Evolutionary conservation across 2,329 filamentous ascomycete genomes (phyloP), one percentile per base, ranked within the genome.

Genomic region (Arachnomyces sp.): DNA sequence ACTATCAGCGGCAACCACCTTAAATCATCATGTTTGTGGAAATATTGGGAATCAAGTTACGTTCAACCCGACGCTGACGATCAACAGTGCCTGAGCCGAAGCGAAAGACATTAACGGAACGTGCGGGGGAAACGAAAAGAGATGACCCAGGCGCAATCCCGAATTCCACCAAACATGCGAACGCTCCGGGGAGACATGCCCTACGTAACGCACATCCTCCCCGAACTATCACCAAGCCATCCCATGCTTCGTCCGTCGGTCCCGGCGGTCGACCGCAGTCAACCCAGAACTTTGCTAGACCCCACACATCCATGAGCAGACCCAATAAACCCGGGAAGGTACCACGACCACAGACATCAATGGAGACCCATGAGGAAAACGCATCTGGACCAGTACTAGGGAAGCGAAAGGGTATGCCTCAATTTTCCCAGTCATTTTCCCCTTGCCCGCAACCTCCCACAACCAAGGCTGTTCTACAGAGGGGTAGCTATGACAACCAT

Each of bases 191-290:
- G 21, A 25, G 9, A 25, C 52, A 60, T 25, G 61, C 62, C 8
- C 55, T 63, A 39, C 55, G 56, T 7, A 55, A 65, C 4, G 62
- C 68, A 5, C 66, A 70, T 18, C 60, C 65, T 13, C 64, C 64
- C 28, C 68, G 69, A 48, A 59, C 65, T 42, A 60, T 56, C 35
- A 63, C 66, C 36, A 64, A 66, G 39, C 70, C 64, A 46, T 69
- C 66, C 45, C 78, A 80, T 46, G 69, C 74, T 11, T 75, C 70
- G 45, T 82, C 75, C 51, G 59, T 78, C 18, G 77, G 79, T 1
- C 68, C 72, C 9, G 70, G 68, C 11, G 50, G 59, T 13, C 72
- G 77, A 47, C 67, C 74, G 11, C 60, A 65, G 4, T 59, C 66
- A 13, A 49, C 52, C 63, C 44, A 62, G 55, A 28, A 50, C 28